phyloP scores from a whole-genome alignment of 2,329 filamentous ascomycete genomes.

The Colletotrichum spaethianum region DNA sequence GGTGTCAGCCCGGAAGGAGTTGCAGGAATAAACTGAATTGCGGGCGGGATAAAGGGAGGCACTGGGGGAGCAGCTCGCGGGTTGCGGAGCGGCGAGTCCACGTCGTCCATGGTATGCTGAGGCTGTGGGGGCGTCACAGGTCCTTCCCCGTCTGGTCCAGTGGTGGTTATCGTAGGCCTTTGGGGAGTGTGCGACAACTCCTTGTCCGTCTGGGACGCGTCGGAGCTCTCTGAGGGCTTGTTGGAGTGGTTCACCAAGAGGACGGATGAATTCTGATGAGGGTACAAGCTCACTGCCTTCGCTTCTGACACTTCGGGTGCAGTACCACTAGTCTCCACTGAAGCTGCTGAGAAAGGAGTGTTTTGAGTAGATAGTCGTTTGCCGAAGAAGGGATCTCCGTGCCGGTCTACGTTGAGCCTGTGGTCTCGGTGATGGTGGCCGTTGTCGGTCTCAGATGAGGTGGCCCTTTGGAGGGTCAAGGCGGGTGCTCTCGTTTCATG shows the following conservation, averaged over 20 bases:
- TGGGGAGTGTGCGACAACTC: constrained; percentile 45
- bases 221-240: constrained; percentile 63
- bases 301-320: constrained; percentile 75
- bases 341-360: constrained; percentile 74
- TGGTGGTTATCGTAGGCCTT: constrained; percentile 56
- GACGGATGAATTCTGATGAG: constrained; percentile 76
- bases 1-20: constrained; percentile 74
- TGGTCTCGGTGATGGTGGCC: constrained; percentile 46
- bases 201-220: constrained; percentile 49
- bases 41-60: constrained; percentile 62
- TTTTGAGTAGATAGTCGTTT: constrained; percentile 69
- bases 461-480: constrained; percentile 49
- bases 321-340: constrained; percentile 74
- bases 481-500: constrained; percentile 46
- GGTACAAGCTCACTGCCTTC: constrained; percentile 72
- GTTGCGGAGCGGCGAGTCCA: constrained; percentile 75
- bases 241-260: constrained; percentile 71
- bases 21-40: constrained; percentile 73
- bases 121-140: constrained; percentile 69
- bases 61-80: constrained; percentile 69
- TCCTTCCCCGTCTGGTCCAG: constrained; percentile 54
- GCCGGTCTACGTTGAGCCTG: constrained; percentile 61
- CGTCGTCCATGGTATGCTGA: constrained; percentile 63
- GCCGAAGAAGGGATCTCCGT: constrained; percentile 68
- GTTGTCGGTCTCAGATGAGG: constrained; percentile 54